Conservation (phyloP, 768 basidiomycete genomes). For the Auriscalpium vulgare region DNA sequence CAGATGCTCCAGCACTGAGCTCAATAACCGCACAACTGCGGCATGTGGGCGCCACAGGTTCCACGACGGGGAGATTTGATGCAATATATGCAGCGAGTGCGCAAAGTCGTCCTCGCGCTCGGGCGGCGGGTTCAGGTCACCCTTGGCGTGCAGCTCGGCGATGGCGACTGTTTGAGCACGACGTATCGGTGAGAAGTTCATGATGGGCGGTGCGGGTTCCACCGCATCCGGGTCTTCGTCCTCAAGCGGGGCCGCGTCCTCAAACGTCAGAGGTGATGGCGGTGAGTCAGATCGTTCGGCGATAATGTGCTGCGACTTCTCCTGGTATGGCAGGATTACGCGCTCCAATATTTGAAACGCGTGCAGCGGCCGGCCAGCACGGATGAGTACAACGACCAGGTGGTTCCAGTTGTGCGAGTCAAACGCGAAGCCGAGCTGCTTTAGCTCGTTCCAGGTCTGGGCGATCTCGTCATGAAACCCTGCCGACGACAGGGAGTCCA, state of each 20-base stretch:
- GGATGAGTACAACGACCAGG: conserved; percentile 63
- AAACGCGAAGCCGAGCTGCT: conserved; percentile 59
- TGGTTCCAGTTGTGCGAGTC: conserved; percentile 93
- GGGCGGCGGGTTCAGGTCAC: background rate
- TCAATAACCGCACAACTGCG: conserved; percentile 39
- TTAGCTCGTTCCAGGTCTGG: conserved; percentile 57
- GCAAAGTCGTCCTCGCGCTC: conserved; percentile 36
- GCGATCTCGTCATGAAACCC: conserved; percentile 58
- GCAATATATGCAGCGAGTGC: conserved; percentile 52
- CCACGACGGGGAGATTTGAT: conserved; percentile 57
- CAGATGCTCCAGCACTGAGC: conserved; percentile 39
- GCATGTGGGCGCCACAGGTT: conserved; percentile 58
- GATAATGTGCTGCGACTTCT: conserved; percentile 14
- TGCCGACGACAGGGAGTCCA: conserved; percentile 62
- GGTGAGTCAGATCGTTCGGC: conserved; percentile 15
- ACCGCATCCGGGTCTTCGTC: conserved; percentile 3
- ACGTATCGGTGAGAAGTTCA: background rate
- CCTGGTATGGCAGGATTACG: conserved; percentile 58
- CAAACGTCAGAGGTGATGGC: conserved; percentile 20
- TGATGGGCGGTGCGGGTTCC: conserved; percentile 5
- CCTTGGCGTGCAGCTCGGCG: background rate
- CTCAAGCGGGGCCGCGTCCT: conserved; percentile 9
- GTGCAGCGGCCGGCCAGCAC: conserved; percentile 73
- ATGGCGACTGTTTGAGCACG: background rate
- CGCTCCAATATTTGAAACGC: conserved; percentile 79